phyloP scores from a whole-genome alignment of 2,329 filamentous ascomycete genomes.

The Aspergillus ibericus region DNA sequence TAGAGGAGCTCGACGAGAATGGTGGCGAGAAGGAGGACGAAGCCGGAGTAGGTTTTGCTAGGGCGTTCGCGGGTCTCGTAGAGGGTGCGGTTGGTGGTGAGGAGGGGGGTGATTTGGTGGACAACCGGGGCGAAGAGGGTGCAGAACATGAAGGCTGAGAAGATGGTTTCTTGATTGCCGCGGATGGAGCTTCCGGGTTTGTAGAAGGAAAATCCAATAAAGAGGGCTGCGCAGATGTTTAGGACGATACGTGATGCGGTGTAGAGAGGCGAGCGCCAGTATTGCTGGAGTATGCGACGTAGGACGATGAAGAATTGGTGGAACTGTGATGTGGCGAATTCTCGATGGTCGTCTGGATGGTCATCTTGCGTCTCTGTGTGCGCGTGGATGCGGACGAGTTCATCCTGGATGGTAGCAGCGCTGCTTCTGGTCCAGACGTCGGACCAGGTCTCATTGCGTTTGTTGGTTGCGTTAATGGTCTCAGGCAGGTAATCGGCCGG shows the following conservation, averaged over 20 bases:
- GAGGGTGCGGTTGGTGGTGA: slow-evolving; percentile 75
- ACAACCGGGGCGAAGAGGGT: slow-evolving; percentile 62
- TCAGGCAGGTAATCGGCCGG: slow-evolving; percentile 73
- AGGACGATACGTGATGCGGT: slow-evolving; percentile 77
- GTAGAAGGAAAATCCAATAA: slow-evolving; percentile 81
- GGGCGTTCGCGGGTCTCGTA: slow-evolving; percentile 85
- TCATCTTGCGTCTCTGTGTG: slow-evolving; percentile 41
- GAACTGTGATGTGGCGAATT: slow-evolving; percentile 74
- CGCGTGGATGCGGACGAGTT: slow-evolving; percentile 58
- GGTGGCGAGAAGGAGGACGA: slow-evolving; percentile 78
- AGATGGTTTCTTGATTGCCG: slow-evolving; percentile 82
- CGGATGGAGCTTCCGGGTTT: slow-evolving; percentile 68
- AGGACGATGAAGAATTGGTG: slow-evolving; percentile 66
- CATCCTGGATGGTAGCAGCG: slow-evolving; percentile 54
- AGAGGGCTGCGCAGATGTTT: slow-evolving; percentile 62
- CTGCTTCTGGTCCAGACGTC: slow-evolving; percentile 59
- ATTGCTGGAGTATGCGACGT: slow-evolving; percentile 78
- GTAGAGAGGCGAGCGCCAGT: slow-evolving; percentile 83
- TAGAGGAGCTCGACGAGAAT: slow-evolving; percentile 83
- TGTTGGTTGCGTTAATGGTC: slow-evolving; percentile 49
- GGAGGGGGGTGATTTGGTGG: slow-evolving; percentile 68
- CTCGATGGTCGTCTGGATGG: slow-evolving; percentile 56
- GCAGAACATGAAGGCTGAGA: slow-evolving; percentile 76
- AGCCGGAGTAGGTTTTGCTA: slow-evolving; percentile 81
- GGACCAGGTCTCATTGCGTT: slow-evolving; percentile 56